Base-by-base conservation (phyloP, 371 early-diverging fungal genomes). In the Sporodiniella umbellata region DNA sequence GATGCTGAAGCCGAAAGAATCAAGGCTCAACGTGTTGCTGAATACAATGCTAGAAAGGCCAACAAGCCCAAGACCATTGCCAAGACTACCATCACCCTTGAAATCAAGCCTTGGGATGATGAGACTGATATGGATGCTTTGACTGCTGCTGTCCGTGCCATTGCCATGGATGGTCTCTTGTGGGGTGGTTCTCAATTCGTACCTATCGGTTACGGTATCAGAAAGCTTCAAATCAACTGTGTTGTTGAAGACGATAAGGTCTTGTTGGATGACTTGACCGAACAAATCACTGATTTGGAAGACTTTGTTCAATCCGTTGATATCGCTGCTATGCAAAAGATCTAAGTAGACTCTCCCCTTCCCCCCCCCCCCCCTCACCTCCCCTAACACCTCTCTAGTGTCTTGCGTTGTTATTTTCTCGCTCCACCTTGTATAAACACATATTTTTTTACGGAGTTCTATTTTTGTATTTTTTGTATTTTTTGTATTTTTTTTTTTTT, bases 61-160 rank as follows among this genome's bases (percentile, higher is more conserved):
- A 75, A 78, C 62, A 95, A 93, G 90, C 94, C 96, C 63, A 87
- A 87, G 78, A 75, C 85, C 50, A 81, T 80, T 62, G 95, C 95
- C 74, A 96, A 96, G 89, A 93, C 95, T 62, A 85, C 87, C 70
- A 77, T 95, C 67, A 83, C 87, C 62, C 81, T 93, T 39, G 96
- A 96, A 54, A 87, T 95, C 66, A 96, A 96, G 90, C 95, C 96
- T 60, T 96, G 96, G 96, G 96, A 95, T 78, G 94, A 94, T 75
- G 95, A 94, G 62, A 96, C 96, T 53, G 83, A 88, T 63, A 81
- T 94, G 78, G 80, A 72, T 24, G 92, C 70, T 37, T 68, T 96
- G 62, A 89, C 90, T 65, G 63, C 61, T 10, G 59, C 63, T 56
- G 92, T 96, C 75, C 79, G 82, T 58, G 68, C 58, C 45, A 89